These are phyloP conservation scores for Cutaneotrichosporon sp. DNA, from an alignment of 1,284 basidiomycete species.

Conservation along the genomic window DNA sequence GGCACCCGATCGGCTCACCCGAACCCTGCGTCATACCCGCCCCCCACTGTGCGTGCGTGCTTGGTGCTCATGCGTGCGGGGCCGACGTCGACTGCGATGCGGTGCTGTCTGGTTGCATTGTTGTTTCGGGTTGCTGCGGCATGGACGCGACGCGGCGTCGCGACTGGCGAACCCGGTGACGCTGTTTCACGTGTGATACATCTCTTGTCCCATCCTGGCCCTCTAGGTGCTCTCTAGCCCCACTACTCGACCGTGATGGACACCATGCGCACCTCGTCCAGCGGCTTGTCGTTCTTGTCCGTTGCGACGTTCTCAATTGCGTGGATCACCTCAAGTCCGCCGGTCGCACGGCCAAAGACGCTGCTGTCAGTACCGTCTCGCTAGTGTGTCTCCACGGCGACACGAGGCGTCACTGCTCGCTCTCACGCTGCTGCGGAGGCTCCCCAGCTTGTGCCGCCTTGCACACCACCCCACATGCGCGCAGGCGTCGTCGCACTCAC, in stretches of 20 bases:
- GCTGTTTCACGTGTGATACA: background rate
- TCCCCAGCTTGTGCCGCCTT: too few relatives aligned
- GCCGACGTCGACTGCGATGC: background rate
- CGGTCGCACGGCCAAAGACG: slow-evolving; percentile 59
- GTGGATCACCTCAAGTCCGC: slow-evolving; percentile 60
- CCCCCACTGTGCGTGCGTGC: background rate
- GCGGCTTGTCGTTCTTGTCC: slow-evolving; percentile 77
- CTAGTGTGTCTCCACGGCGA: background rate
- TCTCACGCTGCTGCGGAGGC: too few relatives aligned
- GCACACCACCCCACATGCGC: too few relatives aligned
- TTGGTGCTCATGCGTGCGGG: background rate
- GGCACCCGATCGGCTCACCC: too few relatives aligned
- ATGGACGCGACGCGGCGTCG: background rate
- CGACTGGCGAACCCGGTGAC: background rate
- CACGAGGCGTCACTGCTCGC: background rate
- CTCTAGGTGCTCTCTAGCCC: too few relatives aligned
- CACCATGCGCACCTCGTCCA: slow-evolving; percentile 81
- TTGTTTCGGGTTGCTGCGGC: too few relatives aligned
- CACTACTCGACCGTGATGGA: slow-evolving; percentile 25
- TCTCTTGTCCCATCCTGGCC: background rate
- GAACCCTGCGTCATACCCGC: too few relatives aligned
- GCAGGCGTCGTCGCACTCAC: slow-evolving; percentile 38
- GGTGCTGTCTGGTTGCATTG: too few relatives aligned
- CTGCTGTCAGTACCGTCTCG: slow-evolving; percentile 36
- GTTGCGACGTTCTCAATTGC: slow-evolving; percentile 66